Evolutionary conservation across 2,329 filamentous ascomycete genomes (phyloP).

Genomic region (Fonsecaea nubica): DNA sequence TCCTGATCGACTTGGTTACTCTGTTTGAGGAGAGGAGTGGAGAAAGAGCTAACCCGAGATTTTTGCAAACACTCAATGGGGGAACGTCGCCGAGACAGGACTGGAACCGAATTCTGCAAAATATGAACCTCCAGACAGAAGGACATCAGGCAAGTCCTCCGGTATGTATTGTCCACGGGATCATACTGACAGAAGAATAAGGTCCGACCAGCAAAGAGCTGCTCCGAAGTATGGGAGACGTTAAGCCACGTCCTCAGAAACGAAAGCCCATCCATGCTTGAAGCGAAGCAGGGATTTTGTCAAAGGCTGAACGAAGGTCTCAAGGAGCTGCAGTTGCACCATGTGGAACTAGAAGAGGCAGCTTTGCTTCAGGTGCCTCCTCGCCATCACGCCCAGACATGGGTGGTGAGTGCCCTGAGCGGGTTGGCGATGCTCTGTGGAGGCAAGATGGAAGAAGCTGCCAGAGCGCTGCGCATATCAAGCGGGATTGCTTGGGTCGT

Average conservation of each 20-base stretch:
- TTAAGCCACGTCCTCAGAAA: neutral
- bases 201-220: constrained; percentile 13
- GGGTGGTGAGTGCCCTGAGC: constrained; percentile 13
- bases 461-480: constrained; percentile 13
- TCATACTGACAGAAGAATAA: neutral
- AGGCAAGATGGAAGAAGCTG: constrained; percentile 2
- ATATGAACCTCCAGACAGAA: constrained; percentile 7
- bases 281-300: constrained; percentile 7
- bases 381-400: constrained; percentile 13
- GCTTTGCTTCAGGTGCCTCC: constrained; percentile 2
- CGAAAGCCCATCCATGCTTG: neutral
- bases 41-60: neutral
- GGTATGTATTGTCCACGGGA: neutral
- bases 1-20: constrained; percentile 9
- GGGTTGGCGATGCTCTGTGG: constrained; percentile 12
- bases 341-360: constrained; percentile 5
- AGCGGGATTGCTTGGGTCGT: constrained; percentile 16
- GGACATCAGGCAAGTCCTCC: constrained; percentile 11
- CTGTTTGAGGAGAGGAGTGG: constrained; percentile 14
- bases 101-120: constrained; percentile 9
- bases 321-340: constrained; percentile 5
- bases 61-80: constrained; percentile 5
- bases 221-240: constrained; percentile 3
- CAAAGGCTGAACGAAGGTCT: constrained; percentile 3
- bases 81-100: constrained; percentile 4